phyloP scores from a whole-genome alignment of 176 grass and related monocot genomes.

The Lolium rigidum region DNA sequence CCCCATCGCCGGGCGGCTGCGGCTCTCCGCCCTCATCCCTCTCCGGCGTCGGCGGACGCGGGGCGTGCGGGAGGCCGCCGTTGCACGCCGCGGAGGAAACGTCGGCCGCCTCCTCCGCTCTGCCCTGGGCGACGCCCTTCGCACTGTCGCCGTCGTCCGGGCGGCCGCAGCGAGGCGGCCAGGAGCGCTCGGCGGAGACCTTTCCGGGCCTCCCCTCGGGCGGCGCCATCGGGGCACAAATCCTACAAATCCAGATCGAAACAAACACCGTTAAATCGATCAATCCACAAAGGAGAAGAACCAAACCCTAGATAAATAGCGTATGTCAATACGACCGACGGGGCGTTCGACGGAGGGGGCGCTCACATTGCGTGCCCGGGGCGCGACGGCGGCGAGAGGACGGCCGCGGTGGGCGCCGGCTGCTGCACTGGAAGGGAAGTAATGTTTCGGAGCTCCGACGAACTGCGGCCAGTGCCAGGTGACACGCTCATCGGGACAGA shows the following conservation, averaged over 20 bases:
- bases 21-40: neutral
- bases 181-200: conserved; percentile 39
- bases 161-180: conserved; percentile 53
- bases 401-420: neutral
- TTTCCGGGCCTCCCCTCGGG: conserved; percentile 10
- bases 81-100: neutral
- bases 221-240: conserved; percentile 20
- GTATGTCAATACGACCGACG: too few relatives aligned
- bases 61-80: neutral
- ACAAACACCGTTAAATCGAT: neutral
- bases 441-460: neutral
- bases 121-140: neutral
- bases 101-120: neutral
- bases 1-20: neutral
- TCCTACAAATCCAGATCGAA: conserved; percentile 45
- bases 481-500: neutral
- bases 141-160: neutral
- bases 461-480: neutral
- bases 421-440: neutral
- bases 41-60: neutral
- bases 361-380: conserved; percentile 8
- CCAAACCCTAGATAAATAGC: neutral
- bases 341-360: neutral
- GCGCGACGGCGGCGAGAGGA: neutral
- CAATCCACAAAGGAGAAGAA: neutral